Evolutionary conservation across 2,329 filamentous ascomycete genomes (phyloP).

Genomic region (Lachnum nothofagi): DNA sequence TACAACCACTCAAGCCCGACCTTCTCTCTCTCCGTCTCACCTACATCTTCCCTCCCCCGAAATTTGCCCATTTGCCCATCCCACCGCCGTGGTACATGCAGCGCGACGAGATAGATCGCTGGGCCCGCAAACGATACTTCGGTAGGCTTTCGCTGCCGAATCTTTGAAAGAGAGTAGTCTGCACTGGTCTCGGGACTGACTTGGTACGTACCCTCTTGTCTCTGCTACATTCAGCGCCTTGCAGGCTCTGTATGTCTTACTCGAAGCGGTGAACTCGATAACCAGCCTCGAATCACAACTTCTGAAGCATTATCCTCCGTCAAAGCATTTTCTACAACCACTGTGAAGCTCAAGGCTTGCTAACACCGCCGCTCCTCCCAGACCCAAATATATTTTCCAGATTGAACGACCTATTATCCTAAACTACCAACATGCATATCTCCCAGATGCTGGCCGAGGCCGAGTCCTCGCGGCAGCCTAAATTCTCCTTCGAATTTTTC

Average conservation of each 20-base stretch:
- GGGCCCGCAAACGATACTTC: slow-evolving; percentile 42
- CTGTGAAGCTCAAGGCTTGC: not conserved
- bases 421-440: slow-evolving; percentile 74
- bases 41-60: too few relatives aligned
- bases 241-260: not conserved
- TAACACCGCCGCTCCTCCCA: not conserved
- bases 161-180: too few relatives aligned
- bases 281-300: not conserved
- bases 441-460: slow-evolving; percentile 82
- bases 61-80: too few relatives aligned
- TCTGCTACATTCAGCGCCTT: not conserved
- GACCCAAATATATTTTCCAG: slow-evolving; percentile 2
- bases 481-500: slow-evolving; percentile 99
- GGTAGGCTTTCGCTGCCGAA: slow-evolving; percentile 33
- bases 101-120: slow-evolving; percentile 47
- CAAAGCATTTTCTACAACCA: slow-evolving; percentile 3
- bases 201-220: not conserved
- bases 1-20: too few relatives aligned
- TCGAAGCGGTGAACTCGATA: slow-evolving; percentile 1
- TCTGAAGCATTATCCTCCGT: not conserved
- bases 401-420: not conserved
- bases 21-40: too few relatives aligned
- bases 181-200: not conserved
- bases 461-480: slow-evolving; percentile 71
- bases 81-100: slow-evolving; percentile 42